phyloP scores from a whole-genome alignment of 2,329 filamentous ascomycete genomes.

The Zalaria obscura region DNA sequence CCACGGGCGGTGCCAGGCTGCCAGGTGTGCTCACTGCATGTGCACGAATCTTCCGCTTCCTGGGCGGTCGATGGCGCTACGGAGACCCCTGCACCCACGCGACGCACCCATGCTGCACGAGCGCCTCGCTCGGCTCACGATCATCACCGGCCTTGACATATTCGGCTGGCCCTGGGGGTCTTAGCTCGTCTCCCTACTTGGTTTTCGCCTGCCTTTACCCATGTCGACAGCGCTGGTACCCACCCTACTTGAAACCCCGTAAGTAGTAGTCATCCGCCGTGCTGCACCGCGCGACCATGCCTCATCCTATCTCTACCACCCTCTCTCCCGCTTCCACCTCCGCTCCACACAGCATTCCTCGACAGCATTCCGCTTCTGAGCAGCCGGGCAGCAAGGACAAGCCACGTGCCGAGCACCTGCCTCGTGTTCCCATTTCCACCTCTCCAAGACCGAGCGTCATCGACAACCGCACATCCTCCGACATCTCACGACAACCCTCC shows the following conservation, averaged over 20 bases:
- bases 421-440: neutral
- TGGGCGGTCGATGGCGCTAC: no score
- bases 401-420: neutral
- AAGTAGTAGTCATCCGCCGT: slow-evolving; percentile 1
- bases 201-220: slow-evolving; percentile 3
- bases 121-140: slow-evolving; percentile 3
- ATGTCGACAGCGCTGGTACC: neutral
- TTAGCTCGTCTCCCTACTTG: neutral
- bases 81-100: slow-evolving; percentile 1
- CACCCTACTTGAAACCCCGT: slow-evolving; percentile 6
- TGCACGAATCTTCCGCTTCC: no score
- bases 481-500: neutral
- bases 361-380: slow-evolving; percentile 1
- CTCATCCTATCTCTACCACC: slow-evolving; percentile 4
- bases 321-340: slow-evolving; percentile 2
- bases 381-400: neutral
- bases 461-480: neutral
- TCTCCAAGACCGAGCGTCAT: neutral
- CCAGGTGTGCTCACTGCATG: no score
- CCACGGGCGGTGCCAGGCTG: no score
- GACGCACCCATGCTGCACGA: slow-evolving; percentile 1
- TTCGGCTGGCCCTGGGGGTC: slow-evolving; percentile 2
- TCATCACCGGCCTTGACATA: slow-evolving; percentile 3
- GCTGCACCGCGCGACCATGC: slow-evolving; percentile 4
- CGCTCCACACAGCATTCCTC: neutral